Evolutionary conservation across 768 basidiomycete genomes (phyloP), one percentile per base, ranked within the genome.

Genomic region (Collybiopsis confluens): DNA sequence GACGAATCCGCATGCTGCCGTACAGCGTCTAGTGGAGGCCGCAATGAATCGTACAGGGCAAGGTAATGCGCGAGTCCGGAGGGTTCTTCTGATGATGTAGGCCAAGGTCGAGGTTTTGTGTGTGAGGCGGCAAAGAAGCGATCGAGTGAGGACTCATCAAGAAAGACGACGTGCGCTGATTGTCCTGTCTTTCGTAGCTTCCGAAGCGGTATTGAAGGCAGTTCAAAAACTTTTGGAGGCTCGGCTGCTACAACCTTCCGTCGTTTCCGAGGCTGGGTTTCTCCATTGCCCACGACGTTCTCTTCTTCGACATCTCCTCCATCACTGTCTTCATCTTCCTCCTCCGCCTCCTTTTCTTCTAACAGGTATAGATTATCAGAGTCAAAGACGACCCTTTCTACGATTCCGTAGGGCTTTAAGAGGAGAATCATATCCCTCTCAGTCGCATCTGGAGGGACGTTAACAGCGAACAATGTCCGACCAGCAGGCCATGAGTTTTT

Each of bases 371-470:
- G 58, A 62, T 20, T 60, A 56, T 81, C 78, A 13, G 72, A 69
- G 52, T 83, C 79, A 60, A 93, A 88, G 1, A 82, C 59, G 9
- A 93, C 83, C 45, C 74, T 75, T 66, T 96, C 94, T 16, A 95
- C 77, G 0, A 84, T 85, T 21, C 94, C 93, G 52, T 78, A 83
- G 21, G 75, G 62, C 62, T 85, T 85, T 74, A 95, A 95, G n/a
- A 97, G 73, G 10, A 80, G 69, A 2, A 82, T 72, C 0, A 97
- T 68, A 62, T 93, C 91, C 35, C 89, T 77, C 60, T 90, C 89
- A 1, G 90, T 90, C 2, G 90, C 82, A 65, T 96, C 92, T 52
- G 92, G 86, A 1, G 95, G 93, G 4, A 95, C 71, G 61, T 98
- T 97, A 52, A 89, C 90, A 2, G 95, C 71, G 63, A 98, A 98